phyloP scores from a whole-genome alignment of 2,329 filamentous ascomycete genomes.

The Fonsecaea multimorphosa region DNA sequence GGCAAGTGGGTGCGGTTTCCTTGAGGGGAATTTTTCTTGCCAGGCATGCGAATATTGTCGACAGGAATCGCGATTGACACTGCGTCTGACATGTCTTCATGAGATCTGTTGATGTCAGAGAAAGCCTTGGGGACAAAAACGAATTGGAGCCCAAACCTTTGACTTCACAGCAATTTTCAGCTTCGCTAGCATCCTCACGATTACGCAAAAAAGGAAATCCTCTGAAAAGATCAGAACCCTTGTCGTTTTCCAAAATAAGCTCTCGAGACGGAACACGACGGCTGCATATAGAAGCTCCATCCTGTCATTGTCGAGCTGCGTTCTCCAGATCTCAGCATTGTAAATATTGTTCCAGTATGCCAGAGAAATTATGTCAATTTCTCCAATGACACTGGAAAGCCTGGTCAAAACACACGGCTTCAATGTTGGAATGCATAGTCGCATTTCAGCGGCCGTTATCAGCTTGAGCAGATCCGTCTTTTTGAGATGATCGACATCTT shows the following conservation, averaged over 20 bases:
- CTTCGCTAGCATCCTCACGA: neutral
- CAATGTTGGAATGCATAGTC: neutral
- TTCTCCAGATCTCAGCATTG: neutral
- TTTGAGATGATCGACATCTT: neutral
- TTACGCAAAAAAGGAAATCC: too few relatives aligned
- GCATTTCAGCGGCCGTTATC: neutral
- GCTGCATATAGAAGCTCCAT: neutral
- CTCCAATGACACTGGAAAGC: neutral
- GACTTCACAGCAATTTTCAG: neutral
- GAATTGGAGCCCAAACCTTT: neutral
- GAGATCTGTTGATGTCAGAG: too few relatives aligned
- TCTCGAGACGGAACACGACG: neutral
- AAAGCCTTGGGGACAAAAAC: neutral
- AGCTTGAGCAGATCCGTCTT: neutral
- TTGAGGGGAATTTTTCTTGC: neutral
- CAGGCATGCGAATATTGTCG: neutral
- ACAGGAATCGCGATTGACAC: neutral
- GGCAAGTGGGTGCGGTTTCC: neutral
- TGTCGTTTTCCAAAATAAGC: neutral
- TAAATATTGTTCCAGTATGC: too few relatives aligned
- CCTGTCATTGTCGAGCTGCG: neutral
- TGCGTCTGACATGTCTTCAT: neutral
- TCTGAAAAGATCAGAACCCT: neutral
- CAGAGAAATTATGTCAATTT: too few relatives aligned
- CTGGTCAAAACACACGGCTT: slow-evolving; percentile 4